Conservation (phyloP, 805 yeast species). For the Lipomyces anomalus region DNA sequence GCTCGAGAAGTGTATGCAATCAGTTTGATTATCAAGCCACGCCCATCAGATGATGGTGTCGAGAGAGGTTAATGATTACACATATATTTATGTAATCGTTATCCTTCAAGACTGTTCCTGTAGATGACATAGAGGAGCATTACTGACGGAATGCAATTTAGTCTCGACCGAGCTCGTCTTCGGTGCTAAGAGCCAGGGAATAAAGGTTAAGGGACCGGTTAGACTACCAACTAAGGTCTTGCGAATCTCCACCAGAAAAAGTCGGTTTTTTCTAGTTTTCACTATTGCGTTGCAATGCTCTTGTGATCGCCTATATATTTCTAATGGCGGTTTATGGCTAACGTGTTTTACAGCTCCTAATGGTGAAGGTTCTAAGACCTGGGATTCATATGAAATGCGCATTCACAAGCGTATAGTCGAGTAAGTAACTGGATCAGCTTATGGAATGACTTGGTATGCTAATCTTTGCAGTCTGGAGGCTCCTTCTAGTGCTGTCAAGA, state of each 20-base stretch:
- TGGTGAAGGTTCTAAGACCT: conserved; percentile 99
- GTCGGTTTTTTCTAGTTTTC: conserved; percentile 1
- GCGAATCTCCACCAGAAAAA: conserved; percentile 98
- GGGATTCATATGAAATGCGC: conserved; percentile 99
- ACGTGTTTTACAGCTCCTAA: conserved; percentile 59
- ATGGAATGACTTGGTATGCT: background rate
- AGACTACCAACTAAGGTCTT: conserved; percentile 99
- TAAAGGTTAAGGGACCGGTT: conserved; percentile 97
- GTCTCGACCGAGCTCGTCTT: conserved; percentile 85
- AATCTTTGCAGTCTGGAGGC: conserved; percentile 60
- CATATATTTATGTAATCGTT: too few relatives aligned
- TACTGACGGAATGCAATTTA: conserved; percentile 14
- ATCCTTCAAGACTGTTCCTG: too few relatives aligned
- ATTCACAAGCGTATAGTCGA: conserved; percentile 99
- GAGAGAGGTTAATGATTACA: too few relatives aligned
- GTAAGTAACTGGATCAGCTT: conserved; percentile 15
- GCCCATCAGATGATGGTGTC: too few relatives aligned
- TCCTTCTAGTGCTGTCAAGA: conserved; percentile 87
- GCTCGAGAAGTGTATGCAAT: conserved; percentile 61
- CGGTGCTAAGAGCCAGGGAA: conserved; percentile 77
- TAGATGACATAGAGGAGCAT: background rate
- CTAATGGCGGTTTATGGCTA: conserved; percentile 1
- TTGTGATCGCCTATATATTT: too few relatives aligned
- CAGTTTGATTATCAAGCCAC: too few relatives aligned
- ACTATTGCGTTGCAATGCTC: background rate